Evolutionary conservation across 2,329 filamentous ascomycete genomes (phyloP), one percentile per base, ranked within the genome.

Genomic region (Microascus cirrosus): DNA sequence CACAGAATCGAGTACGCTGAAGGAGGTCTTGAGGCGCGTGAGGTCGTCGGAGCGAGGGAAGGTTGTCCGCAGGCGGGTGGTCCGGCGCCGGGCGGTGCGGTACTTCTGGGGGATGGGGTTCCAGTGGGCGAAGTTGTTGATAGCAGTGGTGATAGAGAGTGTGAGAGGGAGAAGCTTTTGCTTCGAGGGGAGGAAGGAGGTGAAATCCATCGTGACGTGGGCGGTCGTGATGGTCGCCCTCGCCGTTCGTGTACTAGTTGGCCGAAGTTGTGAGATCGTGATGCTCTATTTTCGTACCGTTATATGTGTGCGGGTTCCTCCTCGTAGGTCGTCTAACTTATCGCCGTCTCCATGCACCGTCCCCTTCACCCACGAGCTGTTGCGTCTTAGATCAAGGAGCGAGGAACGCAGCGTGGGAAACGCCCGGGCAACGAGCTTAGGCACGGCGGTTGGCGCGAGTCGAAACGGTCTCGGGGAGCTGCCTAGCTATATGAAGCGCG

Each of bases 1-100:
- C 61, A 96, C 72, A 13, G 90, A 91, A 67, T 95, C 87, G 65
- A 81, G 77, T 5, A 90, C 86, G 63, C 87, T 91, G 71, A 91
- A 89, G 1, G 91, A 96, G 18, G 85, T 91, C 71, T 95, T 82
- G 58, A 96, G 77, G 34, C 79, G 80, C 55, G 90, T 82, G 66
- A 96, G 83, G 62, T 86, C 87, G 55, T 89, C 70, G 52, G 67
- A 64, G 51, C 68, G 69, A 20, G 66, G 64, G 58, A 65, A 62
- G 48, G 64, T 62, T 32, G 64, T 62, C 53, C 73, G 71, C 54
- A 66, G 68, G 45, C 73, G 71, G 58, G 69, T 68, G 60, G 68
- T 66, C 22, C 53, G 36, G 15, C 56, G 50, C 11, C 34, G 56
- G 18, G n/a, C 22, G n/a, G 45, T 10, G 60, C 70, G 69, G 62